Base-by-base conservation (phyloP, 345 rosid genomes). In the Aurinia saxatilis region DNA sequence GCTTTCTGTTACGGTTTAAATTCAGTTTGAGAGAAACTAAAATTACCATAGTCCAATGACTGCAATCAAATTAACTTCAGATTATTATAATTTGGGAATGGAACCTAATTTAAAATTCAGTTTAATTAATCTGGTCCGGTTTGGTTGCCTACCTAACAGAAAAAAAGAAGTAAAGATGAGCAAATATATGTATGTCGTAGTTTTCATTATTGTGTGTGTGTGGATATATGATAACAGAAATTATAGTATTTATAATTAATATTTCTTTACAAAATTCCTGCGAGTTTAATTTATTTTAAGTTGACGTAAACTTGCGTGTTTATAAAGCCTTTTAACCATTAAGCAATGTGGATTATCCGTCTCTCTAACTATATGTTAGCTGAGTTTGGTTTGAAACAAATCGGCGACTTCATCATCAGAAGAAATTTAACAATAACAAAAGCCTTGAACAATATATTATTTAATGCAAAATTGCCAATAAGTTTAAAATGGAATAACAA, bases 341-440 rank as follows among this genome's bases (percentile, higher is more conserved):
- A 29, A 7, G 50, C 25, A 29, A 44, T n/a, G 12, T 61, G 63
- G n/a, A n/a, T 39, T 54, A 69, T 46, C 68, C 50, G 63, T 54
- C 14, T 37, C 57, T 27, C 73, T 38, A 53, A 62, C 72, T 33
- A 54, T 33, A 54, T 61, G 39, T 54, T 70, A 62, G 74, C 50
- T 70, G 57, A 38, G 57, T 70, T 70, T 62, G 68, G 74, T 62
- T 38, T 15, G 68, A 61, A 70, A 45, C 45, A 45, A n/a, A 34
- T 44, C 46, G 54, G 33, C 45, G 19, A 33, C 50, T 38, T 6
- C 31, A 27, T 50, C 61, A 44, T 55, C 39, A 47, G 17, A 56
- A 27, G 27, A 29, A 7, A 37, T 6, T 15, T 45, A 17, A 15
- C 12, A 16, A 42, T 8, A 0, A 23, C 9, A 11, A 21, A 23